Base-by-base conservation (phyloP, 495 filamentous ascomycete genomes). In the Copromyces sp. region DNA sequence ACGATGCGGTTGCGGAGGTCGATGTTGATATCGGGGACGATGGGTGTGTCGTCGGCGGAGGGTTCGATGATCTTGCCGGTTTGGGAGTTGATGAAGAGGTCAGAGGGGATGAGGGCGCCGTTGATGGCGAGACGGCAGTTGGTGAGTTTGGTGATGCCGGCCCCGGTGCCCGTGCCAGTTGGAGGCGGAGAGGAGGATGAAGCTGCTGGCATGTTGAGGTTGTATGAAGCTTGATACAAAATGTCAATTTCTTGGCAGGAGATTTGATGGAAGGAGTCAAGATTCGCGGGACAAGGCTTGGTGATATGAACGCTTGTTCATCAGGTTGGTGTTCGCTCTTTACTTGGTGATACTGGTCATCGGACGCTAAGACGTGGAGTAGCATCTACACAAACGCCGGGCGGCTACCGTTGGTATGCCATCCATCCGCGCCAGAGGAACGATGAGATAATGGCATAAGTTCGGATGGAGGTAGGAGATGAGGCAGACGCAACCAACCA, bases 1-100 rank as follows among this genome's bases (percentile, higher is more conserved):
- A 97, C 75, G 76, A 95, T 93, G 73, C 90, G 90, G 68, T 91
- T 91, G n/a, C 88, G 84, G 14, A 95, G 87, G 75, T 97, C 87
- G 75, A 95, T 83, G 69, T 89, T 84, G 69, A 78, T 73, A 75
- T 89, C 87, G 7, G 90, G 88, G n/a, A 81, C 78, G 70, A 90
- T 24, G 86, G 59, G 91, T 84, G 80, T 94, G 87, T 24, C 24
- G 24, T 24, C 1, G 68, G 89, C 86, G 79, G 95, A 92, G 74
- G 89, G 90, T 71, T 86, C 83, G 44, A 96, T 83, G 75, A 96
- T 91, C 80, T 92, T 92, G 71, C 93, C 92, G 16, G 90, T 91
- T 35, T 83, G 75, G 4, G 92, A 91, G 78, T 89, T 89, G 41
- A 95, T 89, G 92, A 91, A 95, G 39, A 95, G 84, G 80, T 96